Evolutionary conservation across 2,329 filamentous ascomycete genomes (phyloP).

Genomic region (Biscogniauxia mediterranea): DNA sequence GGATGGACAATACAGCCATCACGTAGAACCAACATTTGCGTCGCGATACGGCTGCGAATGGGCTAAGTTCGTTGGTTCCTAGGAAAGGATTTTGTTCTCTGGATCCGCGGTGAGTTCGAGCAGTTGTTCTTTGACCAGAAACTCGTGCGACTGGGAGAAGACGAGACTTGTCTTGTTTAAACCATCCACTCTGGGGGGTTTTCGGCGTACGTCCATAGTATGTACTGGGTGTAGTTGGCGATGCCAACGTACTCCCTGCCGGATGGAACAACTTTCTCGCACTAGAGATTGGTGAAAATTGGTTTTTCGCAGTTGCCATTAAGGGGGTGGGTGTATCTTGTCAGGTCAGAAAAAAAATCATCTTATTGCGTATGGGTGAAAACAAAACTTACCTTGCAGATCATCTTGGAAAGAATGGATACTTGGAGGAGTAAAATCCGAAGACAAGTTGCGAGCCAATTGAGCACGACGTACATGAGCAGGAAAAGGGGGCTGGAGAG

Average conservation of each 20-base stretch:
- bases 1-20: slow-evolving; percentile 39
- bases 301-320: slow-evolving; percentile 1
- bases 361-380: background rate
- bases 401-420: slow-evolving; percentile 2
- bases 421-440: slow-evolving; percentile 10
- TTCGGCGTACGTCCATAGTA: background rate
- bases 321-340: slow-evolving; percentile 14
- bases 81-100: background rate
- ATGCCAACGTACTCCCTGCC: background rate
- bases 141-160: background rate
- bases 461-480: slow-evolving; percentile 5
- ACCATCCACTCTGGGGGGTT: background rate
- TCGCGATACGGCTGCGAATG: slow-evolving; percentile 26
- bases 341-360: slow-evolving; percentile 10
- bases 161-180: background rate
- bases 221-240: slow-evolving; percentile 1
- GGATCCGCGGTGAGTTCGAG: slow-evolving; percentile 1
- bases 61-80: slow-evolving; percentile 2
- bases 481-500: slow-evolving; percentile 9
- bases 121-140: background rate
- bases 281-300: slow-evolving; percentile 1
- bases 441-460: slow-evolving; percentile 9
- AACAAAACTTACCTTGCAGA: slow-evolving; percentile 11
- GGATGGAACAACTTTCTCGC: background rate
- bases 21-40: slow-evolving; percentile 38